Base-by-base conservation (phyloP, 306 rosid species). In the Lablab purpureus region DNA sequence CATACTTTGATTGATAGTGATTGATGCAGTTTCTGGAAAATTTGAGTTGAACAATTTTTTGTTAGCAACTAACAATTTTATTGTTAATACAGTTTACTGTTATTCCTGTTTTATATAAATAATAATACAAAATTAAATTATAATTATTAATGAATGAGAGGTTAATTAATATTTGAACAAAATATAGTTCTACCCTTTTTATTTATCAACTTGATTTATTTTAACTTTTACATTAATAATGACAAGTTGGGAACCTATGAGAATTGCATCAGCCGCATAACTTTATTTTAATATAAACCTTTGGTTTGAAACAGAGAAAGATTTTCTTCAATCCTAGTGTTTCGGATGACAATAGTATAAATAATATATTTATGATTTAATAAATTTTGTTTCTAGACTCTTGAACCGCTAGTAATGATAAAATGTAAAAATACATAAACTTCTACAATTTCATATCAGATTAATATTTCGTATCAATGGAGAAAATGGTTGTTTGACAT, bases 1-100 rank as follows among this genome's bases (percentile, higher is more conserved):
- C 45, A 34, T 12, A 32, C 8, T 27, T n/a, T 71, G 28, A 28
- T 18, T 32, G 64, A 71, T 32, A 10, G 64, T 52, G 76, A 71
- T 51, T 32, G 46, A n/a, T 10, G 63, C 47, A 5, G n/a, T 49
- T 28, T 32, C 28, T 28, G 4, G 10, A 50, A 51, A 1, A 10
- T 0, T 51, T 71, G 5, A 71, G 30, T 11, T 32, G 22, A 32
- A 49, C 13, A 30, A 30, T 32, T 32, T 50, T 0, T 27, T 50
- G 3, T n/a, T 9, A 27, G 60, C 6, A 70, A 70, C 32, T 14
- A 22, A 4, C 64, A 14, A 2, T 49, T 17, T 49, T 15, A 17
- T 49, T 15, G 54, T 49, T 14, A 17, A 9, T 40, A 40, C 10
- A 10, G 45, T 40, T 17, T 55, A 22, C 4, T 54, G 7, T 21